phyloP scores from a whole-genome alignment of 139 green algal species.

The Tetratostichococcus sp. region DNA sequence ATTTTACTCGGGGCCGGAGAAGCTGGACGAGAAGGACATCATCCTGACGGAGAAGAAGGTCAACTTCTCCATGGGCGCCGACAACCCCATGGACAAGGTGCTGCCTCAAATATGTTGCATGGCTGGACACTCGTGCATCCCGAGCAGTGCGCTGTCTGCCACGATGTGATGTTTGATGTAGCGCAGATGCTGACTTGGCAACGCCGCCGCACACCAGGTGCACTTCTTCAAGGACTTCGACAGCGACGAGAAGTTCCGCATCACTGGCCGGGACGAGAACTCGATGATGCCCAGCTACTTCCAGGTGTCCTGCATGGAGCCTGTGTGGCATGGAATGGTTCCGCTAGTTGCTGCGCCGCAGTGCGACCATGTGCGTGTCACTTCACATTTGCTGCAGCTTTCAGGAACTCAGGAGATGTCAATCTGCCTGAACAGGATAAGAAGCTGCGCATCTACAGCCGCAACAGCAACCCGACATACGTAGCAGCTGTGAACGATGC shows the following conservation, averaged over 20 bases:
- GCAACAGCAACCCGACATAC: slow-evolving; percentile 13
- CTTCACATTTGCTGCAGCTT: too few species aligned
- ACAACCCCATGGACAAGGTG: slow-evolving; percentile 57
- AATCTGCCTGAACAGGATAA: too few species aligned
- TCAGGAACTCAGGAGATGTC: too few species aligned
- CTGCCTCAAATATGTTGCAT: background rate
- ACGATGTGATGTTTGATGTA: too few species aligned
- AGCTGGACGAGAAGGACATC: slow-evolving; percentile 46
- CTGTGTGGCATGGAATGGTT: too few species aligned
- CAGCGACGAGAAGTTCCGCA: slow-evolving; percentile 28
- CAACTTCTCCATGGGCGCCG: slow-evolving; percentile 43
- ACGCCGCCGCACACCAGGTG: slow-evolving; percentile 33
- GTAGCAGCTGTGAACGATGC: slow-evolving; percentile 31
- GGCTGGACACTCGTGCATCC: too few species aligned
- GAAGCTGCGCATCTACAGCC: slow-evolving; percentile 47
- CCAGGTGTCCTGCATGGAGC: background rate
- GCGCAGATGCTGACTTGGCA: too few species aligned
- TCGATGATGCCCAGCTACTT: background rate
- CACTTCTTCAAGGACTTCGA: slow-evolving; percentile 56
- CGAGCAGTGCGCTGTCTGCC: too few species aligned
- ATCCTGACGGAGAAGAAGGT: slow-evolving; percentile 63
- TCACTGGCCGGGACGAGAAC: slow-evolving; percentile 7
- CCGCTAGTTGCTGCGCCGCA: too few species aligned
- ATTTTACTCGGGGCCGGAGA: slow-evolving; percentile 3
- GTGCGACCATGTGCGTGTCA: too few species aligned